Base-by-base conservation (phyloP, 805 yeast species). In the Yamadazyma ubonensis region DNA sequence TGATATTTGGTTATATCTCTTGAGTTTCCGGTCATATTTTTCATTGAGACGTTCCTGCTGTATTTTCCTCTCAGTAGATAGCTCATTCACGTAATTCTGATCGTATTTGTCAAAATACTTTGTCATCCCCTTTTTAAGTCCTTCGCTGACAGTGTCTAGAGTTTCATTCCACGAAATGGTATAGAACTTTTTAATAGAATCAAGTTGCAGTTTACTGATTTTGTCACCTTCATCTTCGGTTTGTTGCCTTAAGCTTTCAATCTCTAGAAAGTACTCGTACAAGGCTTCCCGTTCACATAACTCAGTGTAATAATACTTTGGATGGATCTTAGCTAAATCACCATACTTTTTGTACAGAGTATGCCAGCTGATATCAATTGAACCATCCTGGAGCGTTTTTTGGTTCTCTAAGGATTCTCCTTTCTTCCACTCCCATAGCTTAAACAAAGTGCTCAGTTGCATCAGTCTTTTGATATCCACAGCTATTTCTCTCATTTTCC, bases 401-500 rank as follows among this genome's bases (percentile, higher is more conserved):
- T 44, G 52, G 27, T 30, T 48, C n/a, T 17, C 11, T 29, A 30
- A 36, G 22, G 43, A 5, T 18, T 22, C 29, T 14, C 33, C 29
- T 8, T 23, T 25, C 7, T 34, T 21, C 0, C 53, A 33, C 7
- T 53, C 50, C 70, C 74, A 69, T 2, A 63, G 50, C 14, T 48
- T 50, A 22, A 46, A 48, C 19, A 63, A 46, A n/a, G 65, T 48
- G 3, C 36, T 18, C 3, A 44, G 41, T 27, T 55, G 41, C 41
- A 52, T 46, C 66, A 61, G 64, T 15, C 45, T 44, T 44, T 59
- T 64, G 18, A 63, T 51, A 38, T 59, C 67, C 34, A 66, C 34
- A 1, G 67, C 69, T 2, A 68, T 42, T 14, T 49, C 42, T 38
- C 49, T 53, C 51, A 58, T 45, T 5, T 40, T 42, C 10, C 31